Evolutionary conservation across 805 yeast species (phyloP).

Genomic region (Zygoascus bituminiphila): DNA sequence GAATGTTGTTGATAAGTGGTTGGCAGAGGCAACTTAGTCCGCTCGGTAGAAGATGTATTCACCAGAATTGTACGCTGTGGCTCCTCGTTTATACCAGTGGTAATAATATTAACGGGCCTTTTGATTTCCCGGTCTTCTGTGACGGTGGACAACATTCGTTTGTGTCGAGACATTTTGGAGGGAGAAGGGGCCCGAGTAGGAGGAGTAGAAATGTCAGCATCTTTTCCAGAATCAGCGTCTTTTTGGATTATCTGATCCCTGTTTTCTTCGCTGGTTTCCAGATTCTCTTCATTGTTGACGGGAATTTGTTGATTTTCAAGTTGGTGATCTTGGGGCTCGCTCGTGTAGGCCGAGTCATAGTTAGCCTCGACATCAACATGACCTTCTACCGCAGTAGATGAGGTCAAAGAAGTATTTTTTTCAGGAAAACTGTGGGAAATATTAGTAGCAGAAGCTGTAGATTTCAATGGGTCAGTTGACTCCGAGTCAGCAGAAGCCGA

Average conservation of each 20-base stretch:
- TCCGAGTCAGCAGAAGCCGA: not conserved
- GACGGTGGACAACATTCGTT: conserved; percentile 4
- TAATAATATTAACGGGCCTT: not conserved
- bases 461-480: not conserved
- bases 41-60: not conserved
- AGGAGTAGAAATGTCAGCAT: too few species aligned
- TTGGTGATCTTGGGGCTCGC: not conserved
- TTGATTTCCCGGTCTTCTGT: conserved; percentile 4
- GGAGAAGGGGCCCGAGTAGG: not conserved
- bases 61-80: not conserved
- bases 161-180: conserved; percentile 1
- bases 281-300: too few species aligned
- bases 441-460: not conserved
- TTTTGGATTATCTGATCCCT: too few species aligned
- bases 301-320: not conserved
- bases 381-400: not conserved
- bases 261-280: too few species aligned
- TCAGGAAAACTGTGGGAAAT: not conserved
- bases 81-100: not conserved
- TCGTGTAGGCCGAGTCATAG: not conserved
- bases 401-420: not conserved
- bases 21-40: not conserved
- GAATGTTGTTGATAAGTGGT: too few species aligned
- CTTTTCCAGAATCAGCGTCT: too few species aligned
- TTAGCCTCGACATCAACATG: not conserved